Base-by-base conservation (phyloP, 441 rosid species). In the Brassica hybrid region DNA sequence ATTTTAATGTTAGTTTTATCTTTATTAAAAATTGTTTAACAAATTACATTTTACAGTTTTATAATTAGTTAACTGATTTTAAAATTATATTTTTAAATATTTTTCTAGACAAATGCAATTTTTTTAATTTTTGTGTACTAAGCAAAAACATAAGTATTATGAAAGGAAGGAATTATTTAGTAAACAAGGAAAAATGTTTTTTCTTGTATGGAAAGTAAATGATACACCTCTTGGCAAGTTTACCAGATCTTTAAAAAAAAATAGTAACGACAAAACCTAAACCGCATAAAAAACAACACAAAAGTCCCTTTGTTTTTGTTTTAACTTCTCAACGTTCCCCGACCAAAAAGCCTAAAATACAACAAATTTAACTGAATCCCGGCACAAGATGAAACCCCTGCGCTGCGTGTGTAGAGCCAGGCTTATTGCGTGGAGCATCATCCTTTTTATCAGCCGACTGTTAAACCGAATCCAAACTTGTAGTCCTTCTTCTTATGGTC, bases 381-480 rank as follows among this genome's bases (percentile, higher is more conserved):
- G 18, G 18, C 56, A 14, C 56, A 48, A 4, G 18, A 48, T 48
- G 56, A 48, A n/a, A 48, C 17, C 25, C 3, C 73, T 72, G 58
- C 57, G 11, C 45, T 72, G 58, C 58, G 73, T 52, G 58, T 52
- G 58, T 52, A 50, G 19, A 50, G 18, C 69, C 65, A 76, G 69
- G 77, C 81, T 72, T 63, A 65, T 71, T 74, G 71, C 45, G 50
- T 74, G 67, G 41, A 36, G 8, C 57, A 19, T 71, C 67, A 43
- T 75, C 50, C 19, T 30, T 14, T 23, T 50, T 18, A 70, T 85
- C 82, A 88, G 34, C 99, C 97, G 0, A 93, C 97, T 2, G 98
- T 90, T 88, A 95, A 84, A 48, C 99, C 99, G n/a, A 93, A 93
- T 3, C 99, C 99, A 38, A 95, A 95, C 76, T 91, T 95, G 96